Base-by-base conservation (phyloP, 352 stramenopile genomes). In the Aphanomyces astaci region DNA sequence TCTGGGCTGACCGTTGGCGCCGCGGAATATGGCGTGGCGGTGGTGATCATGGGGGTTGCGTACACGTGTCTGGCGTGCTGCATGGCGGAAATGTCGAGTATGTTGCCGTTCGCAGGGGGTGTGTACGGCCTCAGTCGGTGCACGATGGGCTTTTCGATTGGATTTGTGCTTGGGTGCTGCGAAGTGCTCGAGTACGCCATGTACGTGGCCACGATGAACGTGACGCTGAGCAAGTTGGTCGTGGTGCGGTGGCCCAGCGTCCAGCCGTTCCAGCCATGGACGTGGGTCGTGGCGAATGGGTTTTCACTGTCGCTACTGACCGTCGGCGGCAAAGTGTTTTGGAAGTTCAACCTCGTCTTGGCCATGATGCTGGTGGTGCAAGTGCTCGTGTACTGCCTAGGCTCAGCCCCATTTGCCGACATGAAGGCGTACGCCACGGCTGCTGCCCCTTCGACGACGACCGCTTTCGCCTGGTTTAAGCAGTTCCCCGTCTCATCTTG, bases 311-410 rank as follows among this genome's bases (percentile, higher is more conserved):
- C 40, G 33, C 25, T 71, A 4, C 68, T 71, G n/a, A 43, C 24
- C 27, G 7, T 49, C 33, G 62, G 62, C n/a, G 62, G 62, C 7
- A 4, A 48, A 60, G 10, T 52, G 15, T 69, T 69, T 60, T 69
- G 62, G 62, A 19, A 28, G 4, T 39, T 60, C 33, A 78, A 78
- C 49, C 36, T 67, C 28, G 39, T 67, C 46, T 48, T 80, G 28
- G 73, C 71, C 30, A 36, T 77, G 33, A 40, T 78, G 25, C 75
- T 74, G 25, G 53, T 78, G 24, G 63, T 76, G 32, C 66, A 75
- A 55, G 64, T 78, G 28, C 28, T 76, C 27, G 33, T 78, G 24
- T 80, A 78, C 69, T 76, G 71, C 52, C 40, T 75, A 33, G 75
- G 75, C 0, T 76, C 73, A 39, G 64, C 78, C 24, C 63, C 53